phyloP scores from a whole-genome alignment of 2,329 filamentous ascomycete genomes.

The Gnomoniopsis sp. region DNA sequence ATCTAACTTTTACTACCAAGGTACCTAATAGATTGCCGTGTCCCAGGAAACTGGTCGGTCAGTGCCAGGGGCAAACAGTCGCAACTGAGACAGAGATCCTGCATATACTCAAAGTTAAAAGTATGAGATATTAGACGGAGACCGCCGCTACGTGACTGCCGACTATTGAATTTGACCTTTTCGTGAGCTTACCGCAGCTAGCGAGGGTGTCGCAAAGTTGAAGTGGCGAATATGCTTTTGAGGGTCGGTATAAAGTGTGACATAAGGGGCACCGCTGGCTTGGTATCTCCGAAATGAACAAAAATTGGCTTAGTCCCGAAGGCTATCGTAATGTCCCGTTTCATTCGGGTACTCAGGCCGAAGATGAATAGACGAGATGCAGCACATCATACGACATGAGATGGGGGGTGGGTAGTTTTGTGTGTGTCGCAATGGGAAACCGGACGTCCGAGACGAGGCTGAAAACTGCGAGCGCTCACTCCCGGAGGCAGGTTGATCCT shows the following conservation, averaged over 20 bases:
- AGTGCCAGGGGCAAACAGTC: background rate
- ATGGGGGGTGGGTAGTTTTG: too few species aligned
- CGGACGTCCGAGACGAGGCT: too few species aligned
- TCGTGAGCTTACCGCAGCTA: background rate
- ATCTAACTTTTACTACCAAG: background rate
- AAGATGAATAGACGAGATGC: background rate
- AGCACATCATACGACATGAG: background rate
- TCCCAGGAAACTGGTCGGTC: background rate
- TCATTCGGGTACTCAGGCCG: background rate
- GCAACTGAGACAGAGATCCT: background rate
- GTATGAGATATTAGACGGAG: too few species aligned
- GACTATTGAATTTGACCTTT: background rate
- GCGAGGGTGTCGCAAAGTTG: background rate
- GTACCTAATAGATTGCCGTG: background rate
- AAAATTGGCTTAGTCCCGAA: background rate
- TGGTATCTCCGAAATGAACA: background rate
- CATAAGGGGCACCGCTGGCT: conserved; percentile 1
- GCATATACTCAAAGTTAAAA: background rate
- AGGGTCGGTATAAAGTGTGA: conserved; percentile 8
- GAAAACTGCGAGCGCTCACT: too few species aligned
- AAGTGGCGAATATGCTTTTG: background rate
- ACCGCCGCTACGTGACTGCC: too few species aligned
- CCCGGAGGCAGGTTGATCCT: too few species aligned
- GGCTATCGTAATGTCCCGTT: background rate
- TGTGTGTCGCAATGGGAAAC: too few species aligned